Conservation (phyloP, 2,329 filamentous ascomycete genomes). For the Herpotrichia juniperi region DNA sequence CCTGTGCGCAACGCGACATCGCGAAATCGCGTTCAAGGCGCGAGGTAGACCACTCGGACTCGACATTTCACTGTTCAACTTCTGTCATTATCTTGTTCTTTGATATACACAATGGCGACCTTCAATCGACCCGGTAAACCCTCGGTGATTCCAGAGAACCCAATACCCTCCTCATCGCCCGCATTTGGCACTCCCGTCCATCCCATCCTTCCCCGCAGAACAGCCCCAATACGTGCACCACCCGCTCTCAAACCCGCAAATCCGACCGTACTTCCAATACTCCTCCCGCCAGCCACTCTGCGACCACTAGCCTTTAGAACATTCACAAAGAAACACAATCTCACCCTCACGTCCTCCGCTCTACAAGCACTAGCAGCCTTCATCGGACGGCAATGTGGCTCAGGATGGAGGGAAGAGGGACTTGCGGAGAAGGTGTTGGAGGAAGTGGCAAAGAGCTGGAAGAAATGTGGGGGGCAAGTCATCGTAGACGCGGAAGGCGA, state of each 20-base stretch:
- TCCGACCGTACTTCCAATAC: constrained; percentile 78
- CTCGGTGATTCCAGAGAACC: constrained; percentile 51
- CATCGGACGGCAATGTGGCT: constrained; percentile 91
- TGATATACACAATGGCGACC: constrained; percentile 30
- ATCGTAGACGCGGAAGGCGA: constrained; percentile 83
- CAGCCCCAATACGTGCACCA: constrained; percentile 50
- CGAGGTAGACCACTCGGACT: constrained; percentile 5
- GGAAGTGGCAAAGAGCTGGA: constrained; percentile 90
- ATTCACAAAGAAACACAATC: constrained; percentile 96
- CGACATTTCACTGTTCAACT: constrained; percentile 1
- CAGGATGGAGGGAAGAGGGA: constrained; percentile 95
- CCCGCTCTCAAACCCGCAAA: constrained; percentile 60
- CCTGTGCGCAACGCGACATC: constrained; percentile 8
- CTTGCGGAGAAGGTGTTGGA: constrained; percentile 91
- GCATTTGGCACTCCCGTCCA: constrained; percentile 87
- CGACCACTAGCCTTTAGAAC: constrained; percentile 91
- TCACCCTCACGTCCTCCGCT: constrained; percentile 88
- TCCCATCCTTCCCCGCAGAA: constrained; percentile 66
- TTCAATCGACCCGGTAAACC: constrained; percentile 38
- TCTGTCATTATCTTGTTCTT: background rate
- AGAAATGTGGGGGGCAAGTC: constrained; percentile 83
- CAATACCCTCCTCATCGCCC: constrained; percentile 85
- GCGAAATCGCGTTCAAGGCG: constrained; percentile 24
- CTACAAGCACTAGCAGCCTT: constrained; percentile 85
- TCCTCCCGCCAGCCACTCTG: constrained; percentile 84